Conservation (phyloP, 768 basidiomycete species). For the Mycena alexandri region DNA sequence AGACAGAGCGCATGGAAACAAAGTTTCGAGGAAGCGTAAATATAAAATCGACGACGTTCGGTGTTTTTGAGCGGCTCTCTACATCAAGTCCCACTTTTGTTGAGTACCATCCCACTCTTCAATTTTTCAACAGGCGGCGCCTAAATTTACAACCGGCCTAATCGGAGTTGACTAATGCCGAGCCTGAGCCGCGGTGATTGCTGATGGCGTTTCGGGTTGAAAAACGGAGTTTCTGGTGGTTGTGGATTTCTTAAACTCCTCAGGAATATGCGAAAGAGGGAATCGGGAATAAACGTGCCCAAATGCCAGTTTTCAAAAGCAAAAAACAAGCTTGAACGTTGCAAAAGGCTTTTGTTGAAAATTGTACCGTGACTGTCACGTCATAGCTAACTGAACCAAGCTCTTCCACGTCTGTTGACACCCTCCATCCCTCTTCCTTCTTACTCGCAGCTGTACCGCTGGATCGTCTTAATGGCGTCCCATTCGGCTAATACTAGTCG, state of each 20-base stretch:
- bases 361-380: slow-evolving; percentile 7
- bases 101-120: too few relatives aligned
- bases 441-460: slow-evolving; percentile 6
- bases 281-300: too few relatives aligned
- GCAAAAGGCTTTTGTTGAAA: slow-evolving; percentile 7
- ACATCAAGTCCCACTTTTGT: too few relatives aligned
- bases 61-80: too few relatives aligned
- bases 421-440: slow-evolving; percentile 13
- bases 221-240: background rate
- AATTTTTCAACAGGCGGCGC: slow-evolving; percentile 18
- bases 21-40: too few relatives aligned
- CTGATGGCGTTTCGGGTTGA: slow-evolving; percentile 14
- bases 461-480: slow-evolving; percentile 28
- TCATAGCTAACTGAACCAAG: slow-evolving; percentile 25
- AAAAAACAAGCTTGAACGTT: too few relatives aligned
- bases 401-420: slow-evolving; percentile 31
- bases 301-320: too few relatives aligned
- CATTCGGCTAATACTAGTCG: slow-evolving; percentile 23
- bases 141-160: slow-evolving; percentile 25
- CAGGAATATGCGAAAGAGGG: too few relatives aligned
- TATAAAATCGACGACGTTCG: background rate
- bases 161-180: slow-evolving; percentile 28
- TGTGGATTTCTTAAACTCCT: too few relatives aligned
- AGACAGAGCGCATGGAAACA: too few relatives aligned
- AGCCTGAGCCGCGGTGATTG: slow-evolving; percentile 2